Evolutionary conservation across 768 basidiomycete genomes (phyloP).

Genomic region (Boletus barrowsii): DNA sequence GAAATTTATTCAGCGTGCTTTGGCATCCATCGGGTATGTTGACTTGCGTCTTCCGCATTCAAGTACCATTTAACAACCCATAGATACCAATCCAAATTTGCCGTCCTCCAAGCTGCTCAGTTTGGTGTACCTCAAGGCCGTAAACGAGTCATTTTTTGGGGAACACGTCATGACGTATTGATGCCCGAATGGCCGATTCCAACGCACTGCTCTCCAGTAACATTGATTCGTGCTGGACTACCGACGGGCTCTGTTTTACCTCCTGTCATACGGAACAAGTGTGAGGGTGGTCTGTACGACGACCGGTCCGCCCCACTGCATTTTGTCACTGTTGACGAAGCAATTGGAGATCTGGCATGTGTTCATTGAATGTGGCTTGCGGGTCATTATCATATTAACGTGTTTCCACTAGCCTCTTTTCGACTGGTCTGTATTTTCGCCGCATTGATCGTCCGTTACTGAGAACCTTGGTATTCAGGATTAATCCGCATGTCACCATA

Average conservation of each 20-base stretch:
- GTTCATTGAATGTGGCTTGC: constrained; percentile 4
- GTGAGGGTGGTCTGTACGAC: constrained; percentile 24
- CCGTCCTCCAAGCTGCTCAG: constrained; percentile 64
- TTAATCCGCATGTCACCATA: constrained; percentile 50
- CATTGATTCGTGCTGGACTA: constrained; percentile 36
- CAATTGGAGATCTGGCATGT: constrained; percentile 68
- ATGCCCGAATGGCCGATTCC: constrained; percentile 67
- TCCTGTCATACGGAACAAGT: constrained; percentile 44
- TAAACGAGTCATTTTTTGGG: constrained; percentile 65
- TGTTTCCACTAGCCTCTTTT: constrained; percentile 49
- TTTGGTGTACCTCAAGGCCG: constrained; percentile 74
- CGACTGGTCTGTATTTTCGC: constrained; percentile 52
- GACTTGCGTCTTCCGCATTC: neutral
- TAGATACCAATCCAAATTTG: constrained; percentile 62
- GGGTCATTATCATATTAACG: constrained; percentile 1
- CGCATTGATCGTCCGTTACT: neutral
- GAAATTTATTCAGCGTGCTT: constrained; percentile 60
- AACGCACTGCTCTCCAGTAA: constrained; percentile 46
- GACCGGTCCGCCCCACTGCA: constrained; percentile 57
- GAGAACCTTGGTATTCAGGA: constrained; percentile 36
- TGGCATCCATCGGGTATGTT: constrained; percentile 62
- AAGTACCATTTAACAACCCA: neutral
- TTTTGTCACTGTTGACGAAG: constrained; percentile 58
- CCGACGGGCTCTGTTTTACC: constrained; percentile 42
- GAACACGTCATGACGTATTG: constrained; percentile 52